A percentile compares a stretch with the other conserved stretches of the same genome.
Evolutionary conservation across 140 eudicot genomes (phyloP).

Genomic region (Stevia rebaudiana): DNA sequence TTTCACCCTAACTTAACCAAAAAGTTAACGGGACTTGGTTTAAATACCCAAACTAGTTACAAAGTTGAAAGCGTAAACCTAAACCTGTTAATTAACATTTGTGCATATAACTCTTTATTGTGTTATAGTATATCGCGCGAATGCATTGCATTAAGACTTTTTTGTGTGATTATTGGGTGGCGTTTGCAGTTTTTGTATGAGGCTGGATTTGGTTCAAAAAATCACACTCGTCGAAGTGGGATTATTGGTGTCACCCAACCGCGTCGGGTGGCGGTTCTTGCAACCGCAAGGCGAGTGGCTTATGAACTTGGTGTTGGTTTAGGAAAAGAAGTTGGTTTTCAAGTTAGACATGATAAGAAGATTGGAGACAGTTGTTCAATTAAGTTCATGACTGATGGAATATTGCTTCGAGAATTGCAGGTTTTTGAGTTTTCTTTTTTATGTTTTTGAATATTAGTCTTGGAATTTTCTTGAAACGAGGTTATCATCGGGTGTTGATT

Average conservation of each 20-base stretch:
- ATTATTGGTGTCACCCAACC: constrained; percentile 96
- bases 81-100: too few relatives aligned
- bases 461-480: neutral
- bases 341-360: constrained; percentile 81
- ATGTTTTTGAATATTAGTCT: neutral
- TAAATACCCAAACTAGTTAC: too few relatives aligned
- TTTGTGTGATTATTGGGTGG: constrained; percentile 11
- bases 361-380: constrained; percentile 77
- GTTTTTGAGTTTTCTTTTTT: constrained; percentile 16
- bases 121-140: neutral
- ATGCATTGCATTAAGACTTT: neutral
- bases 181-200: constrained; percentile 76
- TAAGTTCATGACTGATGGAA: constrained; percentile 98
- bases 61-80: too few relatives aligned
- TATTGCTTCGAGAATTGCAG: constrained; percentile 95
- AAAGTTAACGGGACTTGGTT: too few relatives aligned
- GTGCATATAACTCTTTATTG: too few relatives aligned
- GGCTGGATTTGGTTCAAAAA: constrained; percentile 79
- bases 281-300: constrained; percentile 93
- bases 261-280: constrained; percentile 94
- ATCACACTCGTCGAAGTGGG: constrained; percentile 45
- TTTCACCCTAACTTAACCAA: too few relatives aligned
- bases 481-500: neutral
- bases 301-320: constrained; percentile 75
- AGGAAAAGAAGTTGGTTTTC: constrained; percentile 94